Base-by-base conservation (phyloP, 139 green algal genomes). In the Nannochloris sp. region DNA sequence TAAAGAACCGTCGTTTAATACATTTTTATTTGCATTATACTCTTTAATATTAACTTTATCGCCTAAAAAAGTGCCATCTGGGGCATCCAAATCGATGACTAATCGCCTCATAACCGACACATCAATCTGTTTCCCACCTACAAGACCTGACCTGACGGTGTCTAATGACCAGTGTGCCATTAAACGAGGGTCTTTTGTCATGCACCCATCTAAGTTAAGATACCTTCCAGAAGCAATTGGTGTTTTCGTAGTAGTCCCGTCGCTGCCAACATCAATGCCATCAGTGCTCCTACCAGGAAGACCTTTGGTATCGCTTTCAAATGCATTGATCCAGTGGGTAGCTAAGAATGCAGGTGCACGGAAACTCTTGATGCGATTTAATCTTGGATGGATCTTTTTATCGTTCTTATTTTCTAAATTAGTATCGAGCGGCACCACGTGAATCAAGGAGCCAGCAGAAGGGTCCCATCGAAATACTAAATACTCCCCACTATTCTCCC, bases 381-480 rank as follows among this genome's bases (percentile, higher is more conserved):
- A 27, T 19, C 42, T 19, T 51, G 19, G 19, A n/a, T n/a, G n/a
- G n/a, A n/a, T n/a, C n/a, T n/a, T n/a, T 12, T 59, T 12, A 19
- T 9, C 53, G 46, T 65, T 71, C 12, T 60, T 75, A 31, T 54
- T 61, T n/a, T 85, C 59, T 64, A 93, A 64, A n/a, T n/a, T n/a
- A n/a, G n/a, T n/a, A n/a, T n/a, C n/a, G n/a, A n/a, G n/a, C 1
- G 74, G 53, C 6, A 90, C 75, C 13, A 90, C 36, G 51, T 90
- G 79, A 30, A 93, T 42, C 14, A 61, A 29, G 1, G 71, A 81
- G 25, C 73, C 62, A 8, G 62, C 39, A 56, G 88, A 63, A 0
- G 86, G 86, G 55, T 53, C 29, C 87, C 87, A 94, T 65, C 88
- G 67, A 67, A 92, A 85, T 61, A 89, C 81, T 2, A 79, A 38